Base-by-base conservation (phyloP, 2,329 filamentous ascomycete species). In the Parafenestella ontariensis region DNA sequence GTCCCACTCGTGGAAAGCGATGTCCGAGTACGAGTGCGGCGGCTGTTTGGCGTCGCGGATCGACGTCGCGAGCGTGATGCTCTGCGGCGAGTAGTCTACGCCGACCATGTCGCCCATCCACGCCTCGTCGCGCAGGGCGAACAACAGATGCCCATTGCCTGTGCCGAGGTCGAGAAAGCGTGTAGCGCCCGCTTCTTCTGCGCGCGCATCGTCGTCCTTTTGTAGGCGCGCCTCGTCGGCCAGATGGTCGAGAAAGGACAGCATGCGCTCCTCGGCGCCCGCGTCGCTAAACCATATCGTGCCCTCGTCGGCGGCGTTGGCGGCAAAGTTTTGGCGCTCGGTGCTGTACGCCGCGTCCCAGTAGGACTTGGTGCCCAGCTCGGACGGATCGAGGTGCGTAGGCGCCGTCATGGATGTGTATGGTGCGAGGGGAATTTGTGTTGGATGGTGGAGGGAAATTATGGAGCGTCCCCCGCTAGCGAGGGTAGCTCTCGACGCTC, bases 211-310 rank as follows among this genome's bases (percentile, higher is more conserved):
- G 0, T n/a, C 21, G 23, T 41, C 47, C 71, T 81, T 60, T 75
- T 58, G 71, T 59, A 85, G 72, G 24, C 81, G 77, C 1, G 76
- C 76, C 13, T 79, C 75, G 3, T 80, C 77, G 3, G 80, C 80
- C 7, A 96, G 83, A 5, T 66, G 57, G 13, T 76, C 74, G 5
- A 83, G 76, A 73, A 89, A 92, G 9, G 80, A 75, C 21, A 96
- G 77, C 55, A 96, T 87, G 70, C 93, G 93, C 58, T 87, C 82
- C 70, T 96, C 91, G 58, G 95, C 95, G 70, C 89, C 87, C 28
- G 92, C 90, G 78, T 98, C 95, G 74, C 92, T 89, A 83, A 99
- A 99, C 95, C 95, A 99, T 67, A 95, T 87, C 26, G 92, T 96
- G 63, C 94, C 94, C 55, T 89, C 89, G 80, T 96, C 91, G 52